Base-by-base conservation (phyloP, 208 protist genomes). In the Leishmania turanica region DNA sequence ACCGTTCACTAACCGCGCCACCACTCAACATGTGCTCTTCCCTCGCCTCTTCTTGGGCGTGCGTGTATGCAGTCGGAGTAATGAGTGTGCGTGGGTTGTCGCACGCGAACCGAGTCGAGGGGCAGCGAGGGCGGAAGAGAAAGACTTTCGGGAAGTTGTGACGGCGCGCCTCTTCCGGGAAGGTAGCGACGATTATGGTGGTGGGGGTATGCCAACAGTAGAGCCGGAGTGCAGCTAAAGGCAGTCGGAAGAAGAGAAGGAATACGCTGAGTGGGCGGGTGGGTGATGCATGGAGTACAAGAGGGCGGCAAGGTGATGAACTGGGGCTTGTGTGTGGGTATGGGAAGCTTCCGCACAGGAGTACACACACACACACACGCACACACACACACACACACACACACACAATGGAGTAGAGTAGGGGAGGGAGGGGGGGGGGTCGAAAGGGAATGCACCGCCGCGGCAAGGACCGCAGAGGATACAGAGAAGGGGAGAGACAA, bases 41-140 rank as follows among this genome's bases (percentile, higher is more conserved):
- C 27, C 58, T 27, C 31, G 27, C 58, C n/a, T n/a, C 58, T 64
- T 64, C 58, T 64, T 31, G 58, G 27, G 58, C 2, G 58, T 64
- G 27, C 58, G 58, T n/a, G 27, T 64, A 27, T 27, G 58, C 27
- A 64, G 27, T 64, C 9, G 9, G 8, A 34, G 58, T 9, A 31
- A 64, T 34, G 58, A 9, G 31, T 66, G 62, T 37, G 31, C 62
- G 69, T 53, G 49, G 73, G 34, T 6, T 11, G 73, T 27, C 40
- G 27, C 51, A 54, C 17, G 11, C 27, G 19, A 31, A 45, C n/a
- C 24, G 2, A 62, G 51, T 6, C 24, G 21, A 40, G 40, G n/a
- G 31, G 54, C 54, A 51, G 4, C 54, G 13, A 82, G 19, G 19
- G 66, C 75, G 68, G 15, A 77, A 69, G 21, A 79, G 15, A 56